Base-by-base conservation (phyloP, 192 early-diverging fungal species). In the Phycomyces blakesleeanus region DNA sequence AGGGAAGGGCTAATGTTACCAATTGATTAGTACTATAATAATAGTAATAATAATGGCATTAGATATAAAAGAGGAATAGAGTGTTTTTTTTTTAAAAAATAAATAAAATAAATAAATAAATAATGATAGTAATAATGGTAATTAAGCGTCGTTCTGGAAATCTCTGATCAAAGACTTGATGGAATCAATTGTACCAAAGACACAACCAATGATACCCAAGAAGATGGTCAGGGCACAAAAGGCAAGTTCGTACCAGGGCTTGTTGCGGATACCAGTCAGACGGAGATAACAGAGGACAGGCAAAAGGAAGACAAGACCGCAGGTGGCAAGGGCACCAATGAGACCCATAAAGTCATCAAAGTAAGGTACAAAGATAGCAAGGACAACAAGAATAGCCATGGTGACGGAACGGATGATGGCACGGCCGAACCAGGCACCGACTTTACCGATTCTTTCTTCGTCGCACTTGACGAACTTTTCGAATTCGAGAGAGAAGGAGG, bases 271-370 rank as follows among this genome's bases (percentile, higher is more conserved):
- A 59, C 91, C 91, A 59, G 85, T 82, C 42, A 95, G 67, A 68
- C 82, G 82, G 44, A 89, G 80, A 61, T 93, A 90, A 70, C 85
- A 95, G 16, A 91, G 49, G 26, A 91, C 80, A 0, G 93, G 93
- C 24, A 95, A 77, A 51, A 95, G 76, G 69, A 95, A 95, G 73
- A 95, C 91, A 21, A 93, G 81, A 51, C 84, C 78, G 55, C 81
- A 86, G 61, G 88, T 92, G 39, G 88, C 85, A 12, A 93, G 63
- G 15, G 91, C 89, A 24, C 91, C 91, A 37, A 95, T 62, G 15
- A 95, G 74, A 18, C 84, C 83, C 81, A 93, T 79, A 50, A 92
- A 79, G 70, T 93, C 87, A 51, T 83, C 82, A 77, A 93, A 93
- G 77, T 84, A 92, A 9, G 92, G 89, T 9, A 93, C 78, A 49